These are phyloP conservation scores for Sporothrix humicola DNA, from an alignment of 2,329 filamentous ascomycete genomes.

Conservation along the genomic window DNA sequence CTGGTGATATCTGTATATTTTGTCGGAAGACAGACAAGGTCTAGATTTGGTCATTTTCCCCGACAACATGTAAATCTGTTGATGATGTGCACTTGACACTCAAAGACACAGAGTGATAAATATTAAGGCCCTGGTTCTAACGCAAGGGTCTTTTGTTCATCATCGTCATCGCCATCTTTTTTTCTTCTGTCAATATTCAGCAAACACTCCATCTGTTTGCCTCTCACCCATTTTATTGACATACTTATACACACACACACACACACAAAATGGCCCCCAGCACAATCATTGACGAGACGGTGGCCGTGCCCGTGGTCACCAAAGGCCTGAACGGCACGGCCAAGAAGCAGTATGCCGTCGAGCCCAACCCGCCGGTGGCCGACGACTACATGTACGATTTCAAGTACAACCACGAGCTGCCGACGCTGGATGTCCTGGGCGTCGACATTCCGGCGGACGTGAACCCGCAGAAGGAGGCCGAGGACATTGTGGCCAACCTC, in stretches of 20 bases:
- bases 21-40: neutral
- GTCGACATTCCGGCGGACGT: constrained; percentile 25
- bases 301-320: constrained; percentile 23
- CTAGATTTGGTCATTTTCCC: neutral
- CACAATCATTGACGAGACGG: constrained; percentile 29
- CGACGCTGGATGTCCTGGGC: constrained; percentile 39
- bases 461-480: constrained; percentile 29
- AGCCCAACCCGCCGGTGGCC: constrained; percentile 42
- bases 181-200: neutral
- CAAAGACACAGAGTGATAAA: neutral
- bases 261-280: constrained; percentile 27
- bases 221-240: neutral
- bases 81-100: no score
- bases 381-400: constrained; percentile 52
- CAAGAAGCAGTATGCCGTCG: constrained; percentile 31
- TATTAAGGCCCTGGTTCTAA: constrained; percentile 4
- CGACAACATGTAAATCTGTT: neutral
- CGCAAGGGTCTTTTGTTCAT: neutral
- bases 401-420: constrained; percentile 49
- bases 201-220: neutral
- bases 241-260: constrained; percentile 19
- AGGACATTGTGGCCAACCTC: constrained; percentile 23
- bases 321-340: neutral
- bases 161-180: neutral
- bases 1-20: no score